A percentile compares a stretch with the other conserved stretches of the same genome.
Evolutionary conservation across 345 rosid genomes (phyloP).

Genomic region (Hibiscus mutabilis): DNA sequence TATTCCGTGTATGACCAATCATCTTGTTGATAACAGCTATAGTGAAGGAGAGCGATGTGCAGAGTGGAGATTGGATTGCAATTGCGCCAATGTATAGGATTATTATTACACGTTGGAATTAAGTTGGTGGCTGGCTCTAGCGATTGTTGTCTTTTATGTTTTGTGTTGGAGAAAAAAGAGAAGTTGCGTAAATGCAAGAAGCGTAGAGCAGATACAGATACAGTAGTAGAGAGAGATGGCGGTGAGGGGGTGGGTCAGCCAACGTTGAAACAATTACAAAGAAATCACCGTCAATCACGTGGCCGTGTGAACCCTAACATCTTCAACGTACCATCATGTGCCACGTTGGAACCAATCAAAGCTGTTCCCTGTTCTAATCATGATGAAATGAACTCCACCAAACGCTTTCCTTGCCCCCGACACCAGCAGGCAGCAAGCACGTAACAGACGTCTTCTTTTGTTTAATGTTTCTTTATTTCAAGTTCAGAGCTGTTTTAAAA

Average conservation of each 20-base stretch:
- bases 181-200: no score
- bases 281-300: constrained; percentile 6
- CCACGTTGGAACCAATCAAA: not conserved
- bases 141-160: no score
- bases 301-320: not conserved
- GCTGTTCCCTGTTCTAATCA: not conserved
- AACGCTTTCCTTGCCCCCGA: not conserved
- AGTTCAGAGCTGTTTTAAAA: no score
- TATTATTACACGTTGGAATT: not conserved
- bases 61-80: not conserved
- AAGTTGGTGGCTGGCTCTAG: not conserved
- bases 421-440: not conserved
- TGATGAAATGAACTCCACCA: not conserved
- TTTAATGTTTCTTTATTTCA: not conserved
- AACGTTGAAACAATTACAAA: not conserved
- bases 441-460: no score
- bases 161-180: no score
- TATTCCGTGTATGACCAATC: not conserved
- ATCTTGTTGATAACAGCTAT: no score
- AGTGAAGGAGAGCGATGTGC: not conserved
- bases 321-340: not conserved
- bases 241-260: not conserved
- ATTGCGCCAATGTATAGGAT: not conserved
- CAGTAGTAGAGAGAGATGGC: not conserved
- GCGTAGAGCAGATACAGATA: no score